Percentiles rank a stretch among this genome's conserved stretches.
Evolutionary conservation across 345 rosid species (phyloP).

Genomic region (Excoecaria cochinchinensis): DNA sequence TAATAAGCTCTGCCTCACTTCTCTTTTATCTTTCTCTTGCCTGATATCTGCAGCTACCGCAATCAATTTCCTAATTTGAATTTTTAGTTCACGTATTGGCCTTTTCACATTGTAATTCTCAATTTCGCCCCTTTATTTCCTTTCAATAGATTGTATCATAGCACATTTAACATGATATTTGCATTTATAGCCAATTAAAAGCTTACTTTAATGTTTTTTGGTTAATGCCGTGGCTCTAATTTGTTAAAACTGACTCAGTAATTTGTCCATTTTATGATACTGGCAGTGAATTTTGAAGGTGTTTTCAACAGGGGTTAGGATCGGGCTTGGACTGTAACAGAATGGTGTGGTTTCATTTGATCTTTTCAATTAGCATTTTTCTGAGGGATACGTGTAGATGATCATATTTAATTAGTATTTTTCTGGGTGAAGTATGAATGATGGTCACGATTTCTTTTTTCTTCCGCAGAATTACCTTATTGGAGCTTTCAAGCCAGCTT

Average conservation of each 20-base stretch:
- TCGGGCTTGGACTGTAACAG: neutral
- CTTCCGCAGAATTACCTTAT: constrained; percentile 69
- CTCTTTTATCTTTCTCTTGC: neutral
- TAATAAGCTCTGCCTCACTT: neutral
- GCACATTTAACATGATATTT: neutral
- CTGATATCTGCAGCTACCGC: neutral
- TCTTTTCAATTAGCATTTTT: neutral
- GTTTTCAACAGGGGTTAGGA: neutral
- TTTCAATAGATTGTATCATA: neutral
- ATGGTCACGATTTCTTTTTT: neutral
- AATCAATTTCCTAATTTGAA: neutral
- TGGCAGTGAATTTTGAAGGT: neutral
- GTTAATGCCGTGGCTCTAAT: neutral
- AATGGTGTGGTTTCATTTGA: constrained; percentile 1
- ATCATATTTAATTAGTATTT: neutral
- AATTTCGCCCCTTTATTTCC: neutral
- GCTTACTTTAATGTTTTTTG: neutral
- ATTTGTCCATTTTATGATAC: neutral
- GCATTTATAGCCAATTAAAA: neutral
- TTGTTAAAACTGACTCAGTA: neutral
- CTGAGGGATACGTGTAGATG: neutral
- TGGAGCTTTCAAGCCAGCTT: constrained; percentile 96
- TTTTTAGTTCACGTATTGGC: neutral
- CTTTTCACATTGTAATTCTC: neutral
- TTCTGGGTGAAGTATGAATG: neutral